These are phyloP conservation scores for Fallopia convolvulus DNA, from an alignment of 148 eudicot species.

Conservation along the genomic window DNA sequence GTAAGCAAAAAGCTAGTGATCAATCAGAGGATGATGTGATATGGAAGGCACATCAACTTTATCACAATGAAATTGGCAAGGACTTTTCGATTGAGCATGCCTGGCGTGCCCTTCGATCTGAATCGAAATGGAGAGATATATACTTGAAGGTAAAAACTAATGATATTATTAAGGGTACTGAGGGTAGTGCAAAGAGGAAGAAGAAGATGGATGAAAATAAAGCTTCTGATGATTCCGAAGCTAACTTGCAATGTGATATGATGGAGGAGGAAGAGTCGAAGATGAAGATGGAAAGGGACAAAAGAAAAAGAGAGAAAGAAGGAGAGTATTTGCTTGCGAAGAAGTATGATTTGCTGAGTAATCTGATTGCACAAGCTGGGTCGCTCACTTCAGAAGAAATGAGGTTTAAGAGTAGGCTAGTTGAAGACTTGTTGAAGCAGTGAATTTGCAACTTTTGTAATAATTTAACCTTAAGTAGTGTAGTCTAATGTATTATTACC, in stretches of 20 bases:
- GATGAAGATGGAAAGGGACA: background rate
- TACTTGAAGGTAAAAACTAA: background rate
- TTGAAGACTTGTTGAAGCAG: background rate
- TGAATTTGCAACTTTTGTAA: background rate
- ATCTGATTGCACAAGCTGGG: background rate
- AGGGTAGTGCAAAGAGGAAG: background rate
- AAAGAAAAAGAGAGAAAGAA: background rate
- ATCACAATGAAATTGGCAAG: background rate
- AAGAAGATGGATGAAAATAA: background rate
- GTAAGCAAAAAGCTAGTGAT: background rate
- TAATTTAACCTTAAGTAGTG: too few species aligned
- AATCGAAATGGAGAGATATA: background rate
- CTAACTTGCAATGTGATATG: background rate
- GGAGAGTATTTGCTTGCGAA: background rate
- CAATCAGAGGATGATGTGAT: background rate
- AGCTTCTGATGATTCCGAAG: background rate
- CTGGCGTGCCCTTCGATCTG: background rate
- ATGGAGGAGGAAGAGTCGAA: background rate
- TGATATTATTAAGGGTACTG: background rate
- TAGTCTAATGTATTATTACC: too few species aligned
- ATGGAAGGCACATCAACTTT: background rate
- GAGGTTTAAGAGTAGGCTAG: background rate
- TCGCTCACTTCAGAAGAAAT: background rate
- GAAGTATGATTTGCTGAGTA: slow-evolving; percentile 2
- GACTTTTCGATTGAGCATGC: background rate